Evolutionary conservation across 805 yeast genomes (phyloP), one percentile per base, ranked within the genome.

Genomic region (Sugiyamaella floridensis): DNA sequence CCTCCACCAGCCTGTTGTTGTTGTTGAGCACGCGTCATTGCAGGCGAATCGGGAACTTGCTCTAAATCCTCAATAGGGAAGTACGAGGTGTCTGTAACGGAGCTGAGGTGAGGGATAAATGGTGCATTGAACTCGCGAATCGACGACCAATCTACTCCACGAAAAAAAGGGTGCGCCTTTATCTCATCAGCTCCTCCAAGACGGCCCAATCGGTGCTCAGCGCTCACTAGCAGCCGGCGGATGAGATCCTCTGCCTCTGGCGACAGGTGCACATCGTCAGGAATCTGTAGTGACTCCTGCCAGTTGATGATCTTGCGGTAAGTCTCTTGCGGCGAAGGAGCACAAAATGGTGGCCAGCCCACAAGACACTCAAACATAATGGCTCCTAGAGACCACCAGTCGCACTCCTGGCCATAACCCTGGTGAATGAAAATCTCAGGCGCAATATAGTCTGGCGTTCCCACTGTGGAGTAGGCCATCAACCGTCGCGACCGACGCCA

Each of bases 31-130:
- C 47, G 45, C 40, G 49, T 49, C 50, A 50, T 48, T 6, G 57
- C 54, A 15, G 96, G 96, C 45, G 88, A 82, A 63, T 90, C 97
- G 1, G 98, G 96, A 49, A 92, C 89, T 63, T 87, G 88, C 68
- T 92, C 97, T 63, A 92, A 75, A 66, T 92, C 99, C 67, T 92
- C 98, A 1, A 96, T 89, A 43, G 99, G 98, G 89, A 93, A 93
- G 75, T 92, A 92, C 61, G 97, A 78, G 0, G 99, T 93, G 68
- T 93, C 99, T 5, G 98, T 92, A 55, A 92, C 85, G 11, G 95
- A 85, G 60, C 89, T 81, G 65, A 93, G 77, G 65, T 89, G 86
- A 22, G 99, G 96, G 60, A 93, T 86, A 63, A 89, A 89, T 19
- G 97, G 97, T 2, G 97, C 97, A 60, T 84, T 89, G 53, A 89